These are phyloP conservation scores for Simmondsia chinensis DNA, from an alignment of 148 eudicot species.

Conservation along the genomic window DNA sequence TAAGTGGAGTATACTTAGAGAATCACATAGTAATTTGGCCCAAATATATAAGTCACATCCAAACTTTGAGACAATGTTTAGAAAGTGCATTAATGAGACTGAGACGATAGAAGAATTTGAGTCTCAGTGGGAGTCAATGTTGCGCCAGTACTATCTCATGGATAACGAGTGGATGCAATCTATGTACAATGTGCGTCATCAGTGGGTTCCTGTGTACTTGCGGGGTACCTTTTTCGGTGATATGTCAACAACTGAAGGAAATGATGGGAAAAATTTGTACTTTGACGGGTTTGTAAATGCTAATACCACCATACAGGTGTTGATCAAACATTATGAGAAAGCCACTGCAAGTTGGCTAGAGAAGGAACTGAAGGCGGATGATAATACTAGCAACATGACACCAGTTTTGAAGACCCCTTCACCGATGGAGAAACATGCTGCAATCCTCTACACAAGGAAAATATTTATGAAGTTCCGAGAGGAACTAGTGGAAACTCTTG, in stretches of 20 bases:
- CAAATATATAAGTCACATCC: conserved; percentile 29
- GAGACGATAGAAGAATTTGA: conserved; percentile 33
- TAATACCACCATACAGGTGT: conserved; percentile 16
- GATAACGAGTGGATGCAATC: conserved; percentile 35
- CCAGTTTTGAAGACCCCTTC: conserved; percentile 37
- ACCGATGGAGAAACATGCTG: conserved; percentile 46
- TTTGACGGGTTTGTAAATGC: conserved; percentile 29
- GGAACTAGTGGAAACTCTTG: conserved; percentile 34
- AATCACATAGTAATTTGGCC: conserved; percentile 24
- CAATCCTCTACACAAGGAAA: conserved; percentile 22
- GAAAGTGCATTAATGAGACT: conserved; percentile 22
- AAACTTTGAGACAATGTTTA: conserved; percentile 26
- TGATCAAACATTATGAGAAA: conserved; percentile 29
- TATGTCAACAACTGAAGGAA: conserved; percentile 12
- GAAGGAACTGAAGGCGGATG: conserved; percentile 32
- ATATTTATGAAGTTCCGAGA: conserved; percentile 35
- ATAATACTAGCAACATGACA: conserved; percentile 16
- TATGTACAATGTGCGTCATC: conserved; percentile 27
- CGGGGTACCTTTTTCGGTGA: conserved; percentile 32
- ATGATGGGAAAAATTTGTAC: conserved; percentile 12
- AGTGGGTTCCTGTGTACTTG: conserved; percentile 37
- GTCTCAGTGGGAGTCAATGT: conserved; percentile 24
- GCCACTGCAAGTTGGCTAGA: conserved; percentile 29
- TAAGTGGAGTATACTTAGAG: conserved; percentile 33
- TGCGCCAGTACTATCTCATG: conserved; percentile 25